A percentile compares a stretch with the other conserved stretches of the same genome.
Conservation (phyloP, 116 monocot species). For the Phalaenopsis hybrid region DNA sequence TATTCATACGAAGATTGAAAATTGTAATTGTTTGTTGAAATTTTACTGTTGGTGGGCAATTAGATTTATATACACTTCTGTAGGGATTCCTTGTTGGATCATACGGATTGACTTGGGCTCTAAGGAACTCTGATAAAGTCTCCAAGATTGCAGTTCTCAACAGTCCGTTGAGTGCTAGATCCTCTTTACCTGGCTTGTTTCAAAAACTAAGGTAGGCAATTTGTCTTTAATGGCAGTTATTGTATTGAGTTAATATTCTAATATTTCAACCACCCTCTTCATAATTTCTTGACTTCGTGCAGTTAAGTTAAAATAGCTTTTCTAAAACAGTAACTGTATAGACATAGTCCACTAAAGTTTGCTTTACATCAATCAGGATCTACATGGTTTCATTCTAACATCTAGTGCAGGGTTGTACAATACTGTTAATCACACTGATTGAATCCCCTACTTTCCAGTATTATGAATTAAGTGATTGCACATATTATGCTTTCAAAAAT, state of each 20-base stretch:
- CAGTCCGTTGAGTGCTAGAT: conserved; percentile 65
- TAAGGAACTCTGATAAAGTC: conserved; percentile 61
- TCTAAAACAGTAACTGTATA: neutral
- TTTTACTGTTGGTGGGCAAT: too few relatives aligned
- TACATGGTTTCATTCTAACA: neutral
- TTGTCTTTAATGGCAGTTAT: neutral
- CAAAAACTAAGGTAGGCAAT: conserved; percentile 60
- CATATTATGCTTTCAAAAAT: neutral
- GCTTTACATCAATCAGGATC: neutral
- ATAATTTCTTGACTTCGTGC: neutral
- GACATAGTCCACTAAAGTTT: neutral
- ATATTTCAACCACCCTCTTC: conserved; percentile 2
- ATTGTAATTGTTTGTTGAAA: too few relatives aligned
- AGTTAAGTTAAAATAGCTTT: neutral
- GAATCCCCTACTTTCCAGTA: neutral
- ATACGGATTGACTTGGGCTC: conserved; percentile 91
- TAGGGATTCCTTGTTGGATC: conserved; percentile 97
- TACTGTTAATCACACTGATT: neutral
- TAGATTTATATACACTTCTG: too few relatives aligned
- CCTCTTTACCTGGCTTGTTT: conserved; percentile 82
- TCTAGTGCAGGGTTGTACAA: neutral
- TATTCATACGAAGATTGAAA: too few relatives aligned
- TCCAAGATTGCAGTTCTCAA: conserved; percentile 79
- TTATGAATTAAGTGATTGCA: neutral
- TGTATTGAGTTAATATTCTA: conserved; percentile 6